These are phyloP conservation scores for Sclerotiophoma versabilis DNA, from an alignment of 2,329 filamentous ascomycete genomes.

Conservation along the genomic window DNA sequence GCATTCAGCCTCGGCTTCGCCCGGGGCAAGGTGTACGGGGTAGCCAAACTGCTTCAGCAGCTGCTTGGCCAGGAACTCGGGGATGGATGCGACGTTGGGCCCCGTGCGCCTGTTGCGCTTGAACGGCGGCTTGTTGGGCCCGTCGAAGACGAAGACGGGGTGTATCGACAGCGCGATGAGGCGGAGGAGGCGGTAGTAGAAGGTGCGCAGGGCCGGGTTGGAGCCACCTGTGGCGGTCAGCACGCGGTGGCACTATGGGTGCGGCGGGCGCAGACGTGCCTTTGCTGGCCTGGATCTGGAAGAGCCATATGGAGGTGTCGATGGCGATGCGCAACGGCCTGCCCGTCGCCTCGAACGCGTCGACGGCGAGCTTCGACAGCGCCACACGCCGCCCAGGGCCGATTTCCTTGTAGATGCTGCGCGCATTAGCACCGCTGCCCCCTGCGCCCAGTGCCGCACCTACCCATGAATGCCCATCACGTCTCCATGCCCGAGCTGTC, in stretches of 20 bases:
- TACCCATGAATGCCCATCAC: slow-evolving; percentile 53
- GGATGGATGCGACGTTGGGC: slow-evolving; percentile 68
- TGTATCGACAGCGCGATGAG: slow-evolving; percentile 80
- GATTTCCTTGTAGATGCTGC: slow-evolving; percentile 88
- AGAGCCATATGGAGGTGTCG: slow-evolving; percentile 97
- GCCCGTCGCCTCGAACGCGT: slow-evolving; percentile 73
- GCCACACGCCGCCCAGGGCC: slow-evolving; percentile 80
- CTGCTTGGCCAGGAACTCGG: slow-evolving; percentile 80
- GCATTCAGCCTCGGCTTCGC: slow-evolving; percentile 96
- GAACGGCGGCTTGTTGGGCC: slow-evolving; percentile 81
- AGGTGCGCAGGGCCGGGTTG: slow-evolving; percentile 87
- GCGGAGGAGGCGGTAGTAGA: slow-evolving; percentile 89
- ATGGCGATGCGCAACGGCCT: slow-evolving; percentile 86
- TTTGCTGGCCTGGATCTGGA: slow-evolving; percentile 84
- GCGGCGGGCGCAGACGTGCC: slow-evolving; percentile 53
- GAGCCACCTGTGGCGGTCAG: slow-evolving; percentile 67
- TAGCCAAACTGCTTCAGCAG: slow-evolving; percentile 87
- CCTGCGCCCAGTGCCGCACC: slow-evolving; percentile 2
- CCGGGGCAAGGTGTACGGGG: slow-evolving; percentile 82
- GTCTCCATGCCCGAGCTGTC: slow-evolving; percentile 13
- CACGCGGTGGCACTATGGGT: not conserved
- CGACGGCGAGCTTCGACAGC: slow-evolving; percentile 80
- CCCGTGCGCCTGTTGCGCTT: slow-evolving; percentile 83
- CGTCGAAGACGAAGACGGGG: slow-evolving; percentile 90
- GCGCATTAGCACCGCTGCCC: slow-evolving; percentile 23